Conservation (phyloP, 352 stramenopile species). For the Pythium aphanidermatum region DNA sequence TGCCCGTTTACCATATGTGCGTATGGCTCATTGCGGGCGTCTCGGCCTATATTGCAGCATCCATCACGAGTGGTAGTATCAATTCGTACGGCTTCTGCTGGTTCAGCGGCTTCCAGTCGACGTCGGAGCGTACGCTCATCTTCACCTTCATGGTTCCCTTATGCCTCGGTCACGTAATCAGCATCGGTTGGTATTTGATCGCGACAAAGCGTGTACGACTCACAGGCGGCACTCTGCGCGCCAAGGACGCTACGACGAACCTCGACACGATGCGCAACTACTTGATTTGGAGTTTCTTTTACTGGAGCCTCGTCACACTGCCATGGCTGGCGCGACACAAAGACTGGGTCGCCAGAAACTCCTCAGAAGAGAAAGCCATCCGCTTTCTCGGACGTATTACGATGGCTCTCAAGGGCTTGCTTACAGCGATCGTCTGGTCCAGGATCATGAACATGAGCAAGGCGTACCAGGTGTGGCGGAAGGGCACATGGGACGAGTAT, state of each 20-base stretch:
- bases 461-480: slow-evolving; percentile 69
- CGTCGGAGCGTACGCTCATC: slow-evolving; percentile 38
- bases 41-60: slow-evolving; percentile 46
- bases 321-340: slow-evolving; percentile 65
- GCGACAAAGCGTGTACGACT: slow-evolving; percentile 64
- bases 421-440: slow-evolving; percentile 64
- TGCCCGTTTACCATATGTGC: slow-evolving; percentile 58
- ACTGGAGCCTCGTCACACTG: slow-evolving; percentile 62
- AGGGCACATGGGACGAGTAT: slow-evolving; percentile 82
- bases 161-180: slow-evolving; percentile 58
- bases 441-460: slow-evolving; percentile 52
- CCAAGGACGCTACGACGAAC: slow-evolving; percentile 51
- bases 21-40: slow-evolving; percentile 53
- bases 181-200: slow-evolving; percentile 65
- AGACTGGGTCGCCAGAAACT: slow-evolving; percentile 45
- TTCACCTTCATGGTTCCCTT: slow-evolving; percentile 62
- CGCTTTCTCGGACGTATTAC: slow-evolving; percentile 63
- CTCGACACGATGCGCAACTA: slow-evolving; percentile 76
- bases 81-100: slow-evolving; percentile 83
- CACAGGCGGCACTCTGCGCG: slow-evolving; percentile 30
- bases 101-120: slow-evolving; percentile 36
- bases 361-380: slow-evolving; percentile 44
- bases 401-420: slow-evolving; percentile 55
- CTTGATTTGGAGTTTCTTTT: slow-evolving; percentile 61
- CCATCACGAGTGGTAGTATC: slow-evolving; percentile 35